These are phyloP conservation scores for Backusella luteola DNA, from an alignment of 192 early-diverging fungal genomes.

Conservation along the genomic window DNA sequence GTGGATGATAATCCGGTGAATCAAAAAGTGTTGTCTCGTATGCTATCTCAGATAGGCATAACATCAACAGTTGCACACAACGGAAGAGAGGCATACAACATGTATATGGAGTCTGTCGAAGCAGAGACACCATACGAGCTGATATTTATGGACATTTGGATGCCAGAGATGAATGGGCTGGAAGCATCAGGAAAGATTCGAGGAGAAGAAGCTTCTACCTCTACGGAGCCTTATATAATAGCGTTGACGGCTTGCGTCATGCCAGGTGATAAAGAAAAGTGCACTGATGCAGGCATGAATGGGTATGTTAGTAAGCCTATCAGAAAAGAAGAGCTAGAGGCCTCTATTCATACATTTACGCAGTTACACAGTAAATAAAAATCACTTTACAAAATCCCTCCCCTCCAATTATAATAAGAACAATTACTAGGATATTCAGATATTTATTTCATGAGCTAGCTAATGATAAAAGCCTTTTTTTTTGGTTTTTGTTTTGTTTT, in stretches of 20 bases:
- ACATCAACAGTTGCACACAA: conserved; percentile 23
- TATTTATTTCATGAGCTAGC: neutral
- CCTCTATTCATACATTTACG: conserved; percentile 16
- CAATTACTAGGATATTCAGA: neutral
- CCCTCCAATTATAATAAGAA: neutral
- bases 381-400: neutral
- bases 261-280: conserved; percentile 32
- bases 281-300: conserved; percentile 43
- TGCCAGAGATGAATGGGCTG: conserved; percentile 51
- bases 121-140: conserved; percentile 14
- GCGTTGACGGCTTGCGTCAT: conserved; percentile 34
- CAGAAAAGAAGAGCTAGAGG: conserved; percentile 44
- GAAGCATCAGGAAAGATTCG: conserved; percentile 42
- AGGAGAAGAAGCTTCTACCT: neutral
- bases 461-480: neutral
- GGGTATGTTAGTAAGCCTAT: conserved; percentile 49
- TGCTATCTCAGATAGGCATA: conserved; percentile 39
- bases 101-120: conserved; percentile 14
- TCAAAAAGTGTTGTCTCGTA: conserved; percentile 60
- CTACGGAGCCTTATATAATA: conserved; percentile 24
- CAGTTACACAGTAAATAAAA: neutral
- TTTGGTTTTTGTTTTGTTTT: neutral
- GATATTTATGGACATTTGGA: conserved; percentile 49
- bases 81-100: conserved; percentile 26
- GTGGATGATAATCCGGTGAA: conserved; percentile 77